phyloP scores from a whole-genome alignment of 495 filamentous ascomycete genomes.

The Xanthoparmelia taractica region DNA sequence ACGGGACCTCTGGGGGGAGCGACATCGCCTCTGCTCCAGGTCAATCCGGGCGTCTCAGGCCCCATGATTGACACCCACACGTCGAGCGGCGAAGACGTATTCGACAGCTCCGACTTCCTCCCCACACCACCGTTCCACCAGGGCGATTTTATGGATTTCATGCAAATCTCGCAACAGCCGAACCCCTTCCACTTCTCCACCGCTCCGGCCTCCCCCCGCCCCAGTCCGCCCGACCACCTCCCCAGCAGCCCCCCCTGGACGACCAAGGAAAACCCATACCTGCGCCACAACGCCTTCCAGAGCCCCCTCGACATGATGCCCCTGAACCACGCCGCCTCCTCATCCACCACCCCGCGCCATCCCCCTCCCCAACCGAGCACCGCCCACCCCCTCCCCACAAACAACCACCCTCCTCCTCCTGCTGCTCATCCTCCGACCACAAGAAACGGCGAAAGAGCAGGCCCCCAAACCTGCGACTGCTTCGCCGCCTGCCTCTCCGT shows the following conservation, averaged over 20 bases:
- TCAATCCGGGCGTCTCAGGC: neutral
- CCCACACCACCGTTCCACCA: slow-evolving; percentile 19
- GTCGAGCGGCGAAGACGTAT: slow-evolving; percentile 2
- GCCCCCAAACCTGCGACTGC: slow-evolving; percentile 33
- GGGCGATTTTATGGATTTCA: slow-evolving; percentile 20
- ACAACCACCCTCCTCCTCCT: too few species aligned
- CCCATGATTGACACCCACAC: neutral
- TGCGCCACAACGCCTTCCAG: slow-evolving; percentile 20
- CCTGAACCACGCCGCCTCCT: slow-evolving; percentile 23
- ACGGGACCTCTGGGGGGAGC: slow-evolving; percentile 12
- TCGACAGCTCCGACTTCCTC: slow-evolving; percentile 19
- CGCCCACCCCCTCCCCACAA: neutral
- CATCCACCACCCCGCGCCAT: slow-evolving; percentile 8
- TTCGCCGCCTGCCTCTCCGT: slow-evolving; percentile 41
- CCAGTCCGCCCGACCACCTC: neutral
- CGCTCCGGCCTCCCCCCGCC: slow-evolving; percentile 7
- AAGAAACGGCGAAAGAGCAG: too few species aligned
- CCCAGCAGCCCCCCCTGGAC: slow-evolving; percentile 13
- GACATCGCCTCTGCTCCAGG: slow-evolving; percentile 13
- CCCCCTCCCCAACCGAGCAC: slow-evolving; percentile 8
- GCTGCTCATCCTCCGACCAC: too few species aligned
- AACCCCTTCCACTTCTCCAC: slow-evolving; percentile 9
- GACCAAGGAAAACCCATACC: slow-evolving; percentile 13
- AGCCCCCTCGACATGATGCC: slow-evolving; percentile 30
- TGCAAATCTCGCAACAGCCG: slow-evolving; percentile 8